A percentile compares a stretch with the other conserved stretches of the same genome.
Conservation (phyloP, 306 rosid species). For the Biancaea sappan region DNA sequence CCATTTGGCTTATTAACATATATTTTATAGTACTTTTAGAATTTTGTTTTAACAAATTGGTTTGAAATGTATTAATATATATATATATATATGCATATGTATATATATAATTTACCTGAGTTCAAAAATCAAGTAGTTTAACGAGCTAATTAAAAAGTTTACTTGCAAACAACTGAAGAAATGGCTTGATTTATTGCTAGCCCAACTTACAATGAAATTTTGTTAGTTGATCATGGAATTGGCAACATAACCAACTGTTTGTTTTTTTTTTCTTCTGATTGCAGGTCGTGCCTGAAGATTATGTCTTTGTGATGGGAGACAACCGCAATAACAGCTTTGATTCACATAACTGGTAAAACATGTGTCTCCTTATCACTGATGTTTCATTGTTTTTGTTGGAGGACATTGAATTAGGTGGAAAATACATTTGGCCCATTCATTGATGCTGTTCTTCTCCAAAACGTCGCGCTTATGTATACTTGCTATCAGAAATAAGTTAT, state of each 20-base stretch:
- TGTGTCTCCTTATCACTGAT: constrained; percentile 28
- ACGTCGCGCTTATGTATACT: constrained; percentile 38
- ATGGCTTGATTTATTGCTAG: background rate
- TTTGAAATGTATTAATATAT: no score
- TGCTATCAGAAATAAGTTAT: constrained; percentile 8
- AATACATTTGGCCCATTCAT: constrained; percentile 27
- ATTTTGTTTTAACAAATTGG: background rate
- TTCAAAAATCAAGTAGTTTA: background rate
- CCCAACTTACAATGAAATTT: background rate
- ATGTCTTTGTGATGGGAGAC: constrained; percentile 96
- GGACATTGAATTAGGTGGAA: constrained; percentile 28
- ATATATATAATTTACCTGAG: background rate
- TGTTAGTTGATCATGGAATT: constrained; percentile 3
- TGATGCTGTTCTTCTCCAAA: constrained; percentile 36
- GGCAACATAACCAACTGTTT: constrained; percentile 1
- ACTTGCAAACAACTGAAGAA: background rate
- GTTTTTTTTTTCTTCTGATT: constrained; percentile 17
- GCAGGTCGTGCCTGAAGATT: constrained; percentile 93
- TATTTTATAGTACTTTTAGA: background rate
- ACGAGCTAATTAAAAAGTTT: background rate
- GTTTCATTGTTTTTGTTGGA: constrained; percentile 32
- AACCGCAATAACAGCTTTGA: constrained; percentile 94
- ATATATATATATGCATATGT: no score
- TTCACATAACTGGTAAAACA: constrained; percentile 88
- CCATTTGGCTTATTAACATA: background rate